Base-by-base conservation (phyloP, 768 basidiomycete genomes). In the Erythrobasidium yunnanense region DNA sequence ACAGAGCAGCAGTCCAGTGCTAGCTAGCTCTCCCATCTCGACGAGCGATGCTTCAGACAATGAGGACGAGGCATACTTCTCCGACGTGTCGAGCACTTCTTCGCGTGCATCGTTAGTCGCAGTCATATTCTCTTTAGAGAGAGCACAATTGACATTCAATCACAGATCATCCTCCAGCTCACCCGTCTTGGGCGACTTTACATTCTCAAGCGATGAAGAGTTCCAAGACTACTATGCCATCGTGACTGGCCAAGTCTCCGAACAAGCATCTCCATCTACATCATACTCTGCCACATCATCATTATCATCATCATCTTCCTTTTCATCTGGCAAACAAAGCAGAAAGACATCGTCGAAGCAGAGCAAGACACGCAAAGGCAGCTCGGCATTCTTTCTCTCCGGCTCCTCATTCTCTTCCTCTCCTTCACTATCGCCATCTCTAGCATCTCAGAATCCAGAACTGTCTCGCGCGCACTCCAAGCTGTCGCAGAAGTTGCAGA, bases 131-230 rank as follows among this genome's bases (percentile, higher is more conserved):
- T 58, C 68, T 55, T 80, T 78, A 72, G 87, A 86, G 50, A 88
- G 82, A 55, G 87, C 86, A 88, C 87, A 46, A 78, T 80, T 68
- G 80, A 81, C 15, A 69, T 70, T 72, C 81, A 81, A 11, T 74
- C 75, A 58, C 49, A 63, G 60, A n/a, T 63, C 60, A 2, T 32
- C 53, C 8, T 23, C 65, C 30, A 30, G 22, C 49, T 51, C 60
- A 23, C 32, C 20, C 7, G 23, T 29, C 27, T 30, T 63, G 4
- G 60, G 60, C 11, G 60, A 63, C 49, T 63, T 63, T 23, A 30
- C 52, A 23, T 63, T 63, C 34, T 46, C 49, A 11, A 32, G 33
- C 18, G 49, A 51, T 5, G 60, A 63, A 18, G 60, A 63, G 17
- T 63, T 50, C 30, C 25, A 29, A 3, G 60, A 63, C 47, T 63